Conservation (phyloP, 495 filamentous ascomycete genomes). For the Daldinia concentrica region DNA sequence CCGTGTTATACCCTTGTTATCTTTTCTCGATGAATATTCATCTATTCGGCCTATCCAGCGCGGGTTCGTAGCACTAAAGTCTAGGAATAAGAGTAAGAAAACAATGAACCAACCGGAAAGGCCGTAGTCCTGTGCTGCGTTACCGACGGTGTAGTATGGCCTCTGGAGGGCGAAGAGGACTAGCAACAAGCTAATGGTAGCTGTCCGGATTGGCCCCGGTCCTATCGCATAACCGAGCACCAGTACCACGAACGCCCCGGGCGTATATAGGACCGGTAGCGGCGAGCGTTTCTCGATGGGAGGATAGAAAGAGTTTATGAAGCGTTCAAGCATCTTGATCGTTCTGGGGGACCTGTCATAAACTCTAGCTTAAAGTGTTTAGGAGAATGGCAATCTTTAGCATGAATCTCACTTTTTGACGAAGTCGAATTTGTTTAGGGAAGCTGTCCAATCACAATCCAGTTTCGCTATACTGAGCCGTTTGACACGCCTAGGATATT, state of each 20-base stretch:
- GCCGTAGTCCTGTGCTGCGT: background rate
- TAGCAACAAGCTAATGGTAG: background rate
- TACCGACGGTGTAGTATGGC: background rate
- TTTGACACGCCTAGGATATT: background rate
- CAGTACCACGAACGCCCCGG: background rate
- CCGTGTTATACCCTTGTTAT: background rate
- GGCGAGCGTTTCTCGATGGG: background rate
- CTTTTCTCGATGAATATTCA: background rate
- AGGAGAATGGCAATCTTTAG: background rate
- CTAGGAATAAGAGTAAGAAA: background rate
- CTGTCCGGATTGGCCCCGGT: background rate
- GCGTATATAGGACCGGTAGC: background rate
- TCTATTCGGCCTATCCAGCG: background rate
- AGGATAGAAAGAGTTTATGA: background rate
- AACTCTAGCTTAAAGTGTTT: background rate
- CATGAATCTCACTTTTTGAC: background rate
- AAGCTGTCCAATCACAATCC: background rate
- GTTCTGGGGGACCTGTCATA: background rate
- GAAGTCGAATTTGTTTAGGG: background rate
- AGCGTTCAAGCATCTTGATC: background rate
- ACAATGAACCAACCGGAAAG: background rate
- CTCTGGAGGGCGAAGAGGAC: background rate
- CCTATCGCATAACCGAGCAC: background rate
- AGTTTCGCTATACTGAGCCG: background rate
- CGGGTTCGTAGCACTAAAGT: background rate